Conservation (phyloP, 2,329 filamentous ascomycete genomes). For the Microsporum audouinii region DNA sequence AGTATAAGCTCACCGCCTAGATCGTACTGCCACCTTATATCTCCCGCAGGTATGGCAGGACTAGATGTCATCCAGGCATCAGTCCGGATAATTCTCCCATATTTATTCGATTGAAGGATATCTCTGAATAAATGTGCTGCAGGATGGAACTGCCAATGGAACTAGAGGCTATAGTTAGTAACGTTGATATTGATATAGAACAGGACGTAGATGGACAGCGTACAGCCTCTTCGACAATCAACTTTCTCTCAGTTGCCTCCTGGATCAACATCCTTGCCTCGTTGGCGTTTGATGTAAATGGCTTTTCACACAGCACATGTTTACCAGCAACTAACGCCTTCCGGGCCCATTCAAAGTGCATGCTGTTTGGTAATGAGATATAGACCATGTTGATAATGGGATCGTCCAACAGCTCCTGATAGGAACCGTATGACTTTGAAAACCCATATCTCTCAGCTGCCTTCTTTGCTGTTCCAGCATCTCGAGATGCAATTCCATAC, state of each 20-base stretch:
- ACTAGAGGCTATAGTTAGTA: conserved; percentile 9
- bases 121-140: conserved; percentile 27
- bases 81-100: conserved; percentile 24
- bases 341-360: conserved; percentile 37
- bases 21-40: conserved; percentile 32
- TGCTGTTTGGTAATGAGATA: conserved; percentile 35
- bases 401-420: conserved; percentile 17
- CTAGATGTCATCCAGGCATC: conserved; percentile 20
- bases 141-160: conserved; percentile 36
- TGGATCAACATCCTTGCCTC: conserved; percentile 38
- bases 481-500: conserved; percentile 43
- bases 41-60: conserved; percentile 19
- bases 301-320: conserved; percentile 24
- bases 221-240: conserved; percentile 43
- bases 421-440: conserved; percentile 28
- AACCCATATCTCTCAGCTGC: conserved; percentile 44
- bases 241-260: conserved; percentile 25
- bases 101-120: conserved; percentile 25
- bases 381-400: conserved; percentile 40
- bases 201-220: conserved; percentile 18
- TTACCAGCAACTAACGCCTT: conserved; percentile 22
- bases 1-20: conserved; percentile 19
- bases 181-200: not conserved
- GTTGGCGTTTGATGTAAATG: conserved; percentile 20
- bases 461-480: conserved; percentile 35